Evolutionary conservation across 129 eudicot species (phyloP), one percentile per base, ranked within the genome.

Genomic region (Heracleum sosnowskyi): DNA sequence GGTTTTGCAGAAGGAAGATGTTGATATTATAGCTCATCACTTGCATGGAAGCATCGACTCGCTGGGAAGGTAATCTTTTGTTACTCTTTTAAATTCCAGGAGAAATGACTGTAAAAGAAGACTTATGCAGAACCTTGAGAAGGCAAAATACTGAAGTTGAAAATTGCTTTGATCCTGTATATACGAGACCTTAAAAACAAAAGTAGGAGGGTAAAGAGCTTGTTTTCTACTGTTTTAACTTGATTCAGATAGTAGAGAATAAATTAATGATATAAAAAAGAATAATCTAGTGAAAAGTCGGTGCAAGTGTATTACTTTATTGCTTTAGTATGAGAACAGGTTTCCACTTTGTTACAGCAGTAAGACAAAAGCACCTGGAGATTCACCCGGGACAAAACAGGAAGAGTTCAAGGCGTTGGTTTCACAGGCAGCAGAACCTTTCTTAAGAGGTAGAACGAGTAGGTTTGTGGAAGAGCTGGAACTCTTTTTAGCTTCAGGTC

Each of bases 1-100:
- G n/a, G 69, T 69, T 47, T 22, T 84, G 83, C 83, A 93, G 98
- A 97, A 87, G 86, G 96, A 93, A 86, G 96, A 93, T 62, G 93
- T 91, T 45, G 96, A 91, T 36, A 70, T 91, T 63, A 82, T 93
- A 46, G 88, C 86, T 83, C 96, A 91, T 77, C 97, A 93, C 81
- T 79, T 89, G 81, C 76, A 83, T 76, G 98, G 98, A 42, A 83
- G 83, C 73, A 86, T 91, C 9, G 96, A 89, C 74, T 89, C 97
- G 40, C 82, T 89, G 71, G 84, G 82, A 85, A 83, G 89, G 96
- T 91, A 74, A n/a, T 29, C 73, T 3, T 24, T 41, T 74, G 20
- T 29, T 46, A 26, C 11, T 44, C 17, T 44, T 55, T 13, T 73
- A 37, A 18, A n/a, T 69, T 12, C 33, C 2, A 69, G 47, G 31